Evolutionary conservation across 2,329 filamentous ascomycete species (phyloP).

Genomic region (Diaporthe citri): DNA sequence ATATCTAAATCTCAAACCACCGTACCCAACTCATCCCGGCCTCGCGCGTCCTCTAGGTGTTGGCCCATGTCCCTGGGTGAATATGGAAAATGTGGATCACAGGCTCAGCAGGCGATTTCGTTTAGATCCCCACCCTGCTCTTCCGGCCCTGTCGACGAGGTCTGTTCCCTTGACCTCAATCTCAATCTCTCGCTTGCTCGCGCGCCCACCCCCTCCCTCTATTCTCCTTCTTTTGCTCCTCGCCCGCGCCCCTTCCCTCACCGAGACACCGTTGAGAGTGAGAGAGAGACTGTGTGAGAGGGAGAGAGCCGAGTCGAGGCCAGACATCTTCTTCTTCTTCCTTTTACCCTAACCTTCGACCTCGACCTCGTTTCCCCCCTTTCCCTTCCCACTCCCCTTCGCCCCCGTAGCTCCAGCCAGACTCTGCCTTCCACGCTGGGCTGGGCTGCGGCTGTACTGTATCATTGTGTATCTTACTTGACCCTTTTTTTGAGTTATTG

Average conservation of each 20-base stretch:
- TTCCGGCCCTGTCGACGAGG: constrained; percentile 31
- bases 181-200: constrained; percentile 32
- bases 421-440: constrained; percentile 28
- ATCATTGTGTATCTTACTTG: constrained; percentile 32
- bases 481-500: constrained; percentile 13
- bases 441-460: constrained; percentile 29
- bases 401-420: constrained; percentile 25
- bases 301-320: constrained; percentile 22
- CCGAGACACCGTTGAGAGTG: constrained; percentile 18
- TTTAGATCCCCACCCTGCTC: constrained; percentile 30
- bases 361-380: neutral
- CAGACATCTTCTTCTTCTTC: constrained; percentile 20
- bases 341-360: constrained; percentile 20
- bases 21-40: constrained; percentile 1
- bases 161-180: constrained; percentile 31
- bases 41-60: constrained; percentile 10
- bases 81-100: constrained; percentile 24
- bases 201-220: neutral
- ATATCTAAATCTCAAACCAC: neutral
- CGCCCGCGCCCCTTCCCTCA: constrained; percentile 14
- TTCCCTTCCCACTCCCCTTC: neutral
- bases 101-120: constrained; percentile 32
- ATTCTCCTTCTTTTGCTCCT: constrained; percentile 3
- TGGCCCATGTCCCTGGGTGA: constrained; percentile 9
- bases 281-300: constrained; percentile 4